A percentile compares a stretch with the other conserved stretches of the same genome.
Evolutionary conservation across 352 stramenopile species (phyloP).

Genomic region (Labyrinthula sp.): DNA sequence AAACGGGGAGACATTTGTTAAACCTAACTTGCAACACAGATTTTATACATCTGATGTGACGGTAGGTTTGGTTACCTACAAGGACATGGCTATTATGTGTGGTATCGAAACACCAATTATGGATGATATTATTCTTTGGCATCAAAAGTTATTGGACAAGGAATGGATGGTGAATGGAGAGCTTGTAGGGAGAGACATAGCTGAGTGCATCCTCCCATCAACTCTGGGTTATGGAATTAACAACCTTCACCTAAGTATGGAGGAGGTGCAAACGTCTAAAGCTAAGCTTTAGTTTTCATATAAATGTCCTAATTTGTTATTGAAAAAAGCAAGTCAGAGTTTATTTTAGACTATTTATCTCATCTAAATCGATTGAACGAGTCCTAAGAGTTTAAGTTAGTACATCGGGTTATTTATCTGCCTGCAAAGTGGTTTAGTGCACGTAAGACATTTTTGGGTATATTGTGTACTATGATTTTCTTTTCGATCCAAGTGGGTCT

Average conservation of each 20-base stretch:
- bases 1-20: too few species aligned
- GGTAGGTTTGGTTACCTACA: slow-evolving; percentile 26
- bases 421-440: slow-evolving; percentile 54
- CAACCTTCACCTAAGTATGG: too few species aligned
- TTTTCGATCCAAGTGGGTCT: slow-evolving; percentile 58
- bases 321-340: too few species aligned
- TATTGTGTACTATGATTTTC: slow-evolving; percentile 52
- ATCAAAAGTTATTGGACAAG: slow-evolving; percentile 22
- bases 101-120: slow-evolving; percentile 16
- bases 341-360: too few species aligned
- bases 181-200: slow-evolving; percentile 13
- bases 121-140: slow-evolving; percentile 12
- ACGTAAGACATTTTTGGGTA: slow-evolving; percentile 50
- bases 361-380: too few species aligned
- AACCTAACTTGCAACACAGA: slow-evolving; percentile 19
- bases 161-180: slow-evolving; percentile 21
- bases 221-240: slow-evolving; percentile 8
- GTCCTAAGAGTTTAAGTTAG: too few species aligned
- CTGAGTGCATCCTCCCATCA: slow-evolving; percentile 25
- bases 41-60: slow-evolving; percentile 23
- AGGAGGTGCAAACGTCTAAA: too few species aligned
- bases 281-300: too few species aligned
- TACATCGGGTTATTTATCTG: slow-evolving; percentile 56
- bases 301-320: too few species aligned
- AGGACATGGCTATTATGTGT: slow-evolving; percentile 23